Base-by-base conservation (phyloP, 495 filamentous ascomycete genomes). In the Penicillium herquei region DNA sequence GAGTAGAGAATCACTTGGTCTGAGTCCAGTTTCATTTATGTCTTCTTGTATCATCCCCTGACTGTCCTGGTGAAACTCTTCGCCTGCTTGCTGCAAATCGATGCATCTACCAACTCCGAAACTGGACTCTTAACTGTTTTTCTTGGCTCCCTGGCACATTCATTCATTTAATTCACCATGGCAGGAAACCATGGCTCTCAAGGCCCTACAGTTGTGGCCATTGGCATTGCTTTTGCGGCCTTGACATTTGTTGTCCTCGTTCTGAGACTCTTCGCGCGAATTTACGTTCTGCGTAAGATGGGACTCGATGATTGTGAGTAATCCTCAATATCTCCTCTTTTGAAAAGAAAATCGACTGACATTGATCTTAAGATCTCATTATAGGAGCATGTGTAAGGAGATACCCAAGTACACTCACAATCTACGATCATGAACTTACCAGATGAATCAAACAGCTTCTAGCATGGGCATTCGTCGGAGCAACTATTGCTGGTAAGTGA, bases 271-370 rank as follows among this genome's bases (percentile, higher is more conserved):
- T 75, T 75, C 54, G 58, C 72, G 1, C 69, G 72, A 7, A 46
- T 72, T 18, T 69, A 62, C 52, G 70, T 75, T 1, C 37, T 73
- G 45, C 59, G 64, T 12, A 58, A 64, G 39, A 69, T 73, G 66
- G 67, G 69, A 2, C 2, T 66, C 1, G 72, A 75, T 56, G 72
- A 75, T 45, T 75, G 72, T 73, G 56, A 52, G 70, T 71, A 5
- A 30, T 31, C 14, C 30, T 1, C 50, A 0, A 10, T 18, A 6
- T 16, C 39, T 21, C 16, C 17, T 33, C 21, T 37, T 2, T 50
- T 39, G 12, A 42, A 12, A 16, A 39, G 31, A 55, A 30, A 26
- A 18, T 43, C 42, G 14, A 18, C 54, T 57, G 37, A 46, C 30
- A 31, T 21, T 8, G 2, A 26, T 45, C 12, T 14, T 4, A 41